phyloP scores from a whole-genome alignment of 495 filamentous ascomycete genomes.

The Trichoderma parareesei region DNA sequence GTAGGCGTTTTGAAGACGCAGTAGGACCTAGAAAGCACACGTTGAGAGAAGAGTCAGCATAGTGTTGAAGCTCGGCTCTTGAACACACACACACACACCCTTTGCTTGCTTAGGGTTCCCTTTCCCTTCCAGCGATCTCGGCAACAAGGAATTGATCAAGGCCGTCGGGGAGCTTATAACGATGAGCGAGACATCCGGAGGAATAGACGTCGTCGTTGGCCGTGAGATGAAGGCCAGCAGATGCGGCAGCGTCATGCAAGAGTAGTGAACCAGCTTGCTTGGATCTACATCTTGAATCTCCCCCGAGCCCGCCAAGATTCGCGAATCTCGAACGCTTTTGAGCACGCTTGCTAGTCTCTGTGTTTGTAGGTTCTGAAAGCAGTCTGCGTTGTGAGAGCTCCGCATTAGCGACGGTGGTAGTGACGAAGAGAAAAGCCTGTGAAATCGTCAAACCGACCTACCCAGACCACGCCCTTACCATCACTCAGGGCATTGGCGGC shows the following conservation, averaged over 20 bases:
- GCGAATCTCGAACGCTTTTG: conserved; percentile 15
- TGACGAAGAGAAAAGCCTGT: neutral
- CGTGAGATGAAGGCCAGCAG: conserved; percentile 63
- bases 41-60: neutral
- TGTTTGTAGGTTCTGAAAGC: conserved; percentile 4
- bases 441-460: conserved; percentile 51
- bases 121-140: conserved; percentile 27
- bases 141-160: conserved; percentile 66
- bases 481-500: conserved; percentile 53
- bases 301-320: neutral
- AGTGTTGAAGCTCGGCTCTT: neutral
- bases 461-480: conserved; percentile 68
- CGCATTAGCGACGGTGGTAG: neutral
- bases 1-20: conserved; percentile 28
- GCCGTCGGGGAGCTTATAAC: conserved; percentile 70
- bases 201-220: conserved; percentile 52
- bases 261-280: conserved; percentile 22
- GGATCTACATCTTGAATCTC: neutral
- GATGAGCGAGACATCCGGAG: conserved; percentile 51
- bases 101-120: conserved; percentile 17
- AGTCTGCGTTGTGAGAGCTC: neutral
- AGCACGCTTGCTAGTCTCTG: conserved; percentile 9
- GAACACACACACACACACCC: conserved; percentile 14
- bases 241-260: conserved; percentile 58
- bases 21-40: conserved; percentile 24